Conservation (phyloP, 306 rosid species). For the Cicer arietinum region DNA sequence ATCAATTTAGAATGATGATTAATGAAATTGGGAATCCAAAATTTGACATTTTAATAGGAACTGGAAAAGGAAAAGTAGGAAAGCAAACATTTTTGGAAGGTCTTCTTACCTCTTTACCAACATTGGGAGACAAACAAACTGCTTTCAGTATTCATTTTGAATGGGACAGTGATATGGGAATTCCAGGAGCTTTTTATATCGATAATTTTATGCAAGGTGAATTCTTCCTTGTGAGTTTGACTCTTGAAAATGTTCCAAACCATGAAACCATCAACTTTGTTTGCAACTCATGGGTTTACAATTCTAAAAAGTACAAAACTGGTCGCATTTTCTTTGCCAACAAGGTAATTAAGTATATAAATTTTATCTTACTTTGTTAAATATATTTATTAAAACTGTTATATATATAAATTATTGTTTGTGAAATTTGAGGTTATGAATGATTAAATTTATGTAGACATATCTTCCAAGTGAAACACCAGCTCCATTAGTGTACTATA, state of each 20-base stretch:
- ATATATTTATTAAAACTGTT: no score
- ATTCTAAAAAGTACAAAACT: slow-evolving; percentile 35
- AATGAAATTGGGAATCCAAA: not conserved
- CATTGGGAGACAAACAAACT: slow-evolving; percentile 45
- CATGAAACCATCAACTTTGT: slow-evolving; percentile 51
- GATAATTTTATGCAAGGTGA: slow-evolving; percentile 50
- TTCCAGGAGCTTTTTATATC: slow-evolving; percentile 61
- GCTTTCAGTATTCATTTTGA: slow-evolving; percentile 54
- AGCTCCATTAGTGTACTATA: slow-evolving; percentile 48
- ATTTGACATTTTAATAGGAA: slow-evolving; percentile 36
- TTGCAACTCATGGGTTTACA: slow-evolving; percentile 76
- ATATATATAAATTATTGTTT: no score
- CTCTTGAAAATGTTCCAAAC: slow-evolving; percentile 56
- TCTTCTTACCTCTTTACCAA: slow-evolving; percentile 45
- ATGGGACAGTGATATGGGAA: slow-evolving; percentile 52
- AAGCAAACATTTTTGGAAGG: slow-evolving; percentile 51
- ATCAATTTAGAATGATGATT: not conserved
- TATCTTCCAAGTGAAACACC: slow-evolving; percentile 53
- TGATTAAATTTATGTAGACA: slow-evolving; percentile 50
- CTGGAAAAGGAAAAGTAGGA: slow-evolving; percentile 56
- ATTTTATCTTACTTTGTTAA: no score
- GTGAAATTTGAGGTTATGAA: no score
- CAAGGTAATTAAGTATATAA: slow-evolving; percentile 46
- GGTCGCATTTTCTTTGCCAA: slow-evolving; percentile 68
- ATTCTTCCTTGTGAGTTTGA: slow-evolving; percentile 63